A percentile compares a stretch with the other conserved stretches of the same genome.
Evolutionary conservation across 1,284 basidiomycete genomes (phyloP).

Genomic region (Ceratobasidium sp.): DNA sequence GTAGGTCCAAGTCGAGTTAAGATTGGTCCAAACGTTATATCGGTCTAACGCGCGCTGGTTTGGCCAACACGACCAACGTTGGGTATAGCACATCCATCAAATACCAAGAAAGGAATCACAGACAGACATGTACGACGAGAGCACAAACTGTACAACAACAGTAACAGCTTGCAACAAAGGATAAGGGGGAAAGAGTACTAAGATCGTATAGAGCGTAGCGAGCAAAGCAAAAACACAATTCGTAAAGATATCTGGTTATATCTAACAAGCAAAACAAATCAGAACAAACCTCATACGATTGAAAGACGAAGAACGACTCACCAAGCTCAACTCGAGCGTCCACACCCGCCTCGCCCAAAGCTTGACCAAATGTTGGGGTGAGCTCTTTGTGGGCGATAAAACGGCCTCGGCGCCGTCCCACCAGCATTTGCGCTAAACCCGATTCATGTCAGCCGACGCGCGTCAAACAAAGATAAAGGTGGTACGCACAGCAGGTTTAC

Average conservation of each 20-base stretch:
- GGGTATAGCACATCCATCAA: constrained; percentile 24
- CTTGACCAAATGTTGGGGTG: constrained; percentile 73
- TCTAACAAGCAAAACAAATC: neutral
- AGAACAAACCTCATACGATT: neutral
- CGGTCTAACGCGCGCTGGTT: neutral
- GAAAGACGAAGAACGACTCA: constrained; percentile 62
- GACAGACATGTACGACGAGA: constrained; percentile 1
- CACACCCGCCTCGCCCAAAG: constrained; percentile 98
- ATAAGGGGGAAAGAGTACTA: constrained; percentile 2
- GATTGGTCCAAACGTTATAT: too few species aligned
- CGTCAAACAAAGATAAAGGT: constrained; percentile 9
- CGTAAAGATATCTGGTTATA: constrained; percentile 5
- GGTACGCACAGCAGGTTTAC: constrained; percentile 92
- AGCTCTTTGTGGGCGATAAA: constrained; percentile 69
- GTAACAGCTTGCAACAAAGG: neutral
- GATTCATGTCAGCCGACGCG: neutral
- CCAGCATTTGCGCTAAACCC: constrained; percentile 93
- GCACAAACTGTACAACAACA: constrained; percentile 8
- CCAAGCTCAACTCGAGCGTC: constrained; percentile 96
- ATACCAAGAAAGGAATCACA: constrained; percentile 5
- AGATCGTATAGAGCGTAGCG: constrained; percentile 4
- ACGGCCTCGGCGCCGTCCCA: constrained; percentile 98
- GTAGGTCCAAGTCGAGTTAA: too few species aligned
- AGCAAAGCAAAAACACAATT: neutral
- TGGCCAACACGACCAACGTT: neutral